Base-by-base conservation (phyloP, 805 yeast species). In the Saturnispora kantuleensis region DNA sequence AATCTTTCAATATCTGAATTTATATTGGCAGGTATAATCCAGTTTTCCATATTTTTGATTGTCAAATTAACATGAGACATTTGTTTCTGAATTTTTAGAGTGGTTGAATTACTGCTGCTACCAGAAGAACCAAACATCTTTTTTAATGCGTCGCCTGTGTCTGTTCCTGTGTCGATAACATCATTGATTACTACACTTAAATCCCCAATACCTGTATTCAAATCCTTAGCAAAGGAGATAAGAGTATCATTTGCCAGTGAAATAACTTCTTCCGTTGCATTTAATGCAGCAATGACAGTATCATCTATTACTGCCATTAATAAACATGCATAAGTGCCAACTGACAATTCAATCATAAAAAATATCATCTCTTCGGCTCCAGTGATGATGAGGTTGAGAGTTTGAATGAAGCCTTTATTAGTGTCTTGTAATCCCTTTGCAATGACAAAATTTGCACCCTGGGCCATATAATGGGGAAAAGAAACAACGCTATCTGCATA, bases 241-340 rank as follows among this genome's bases (percentile, higher is more conserved):
- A 86, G 59, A 0, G 93, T 78, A 1, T 63, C 63, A 54, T 89
- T 87, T 2, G 87, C 84, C 16, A 70, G 63, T 4, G 59, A 58
- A 7, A 88, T 69, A 1, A 86, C 66, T 1, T 72, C 57, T 52
- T 82, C 84, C 0, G 95, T 79, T 1, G 86, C 75, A 56, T 84
- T 82, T 1, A 84, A 59, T 0, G 94, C 94, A 29, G 79, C 76
- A 51, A 77, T 78, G 1, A 80, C 81, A 0, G 84, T 73, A 3
- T 89, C 85, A 54, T 77, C 80, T 6, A 89, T 68, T 0, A 88
- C 76, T 5, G 93, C 80, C 0, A 84, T 76, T 11, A 87, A 59
- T 11, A 93, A 66, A 60, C 98, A 93, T 0, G 83, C 81, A 61
- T 85, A 86, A 0, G 97, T 93, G 0, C 97, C 97, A 2, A 88